Evolutionary conservation across 2,329 filamentous ascomycete species (phyloP).

Genomic region (Nigrospora sphaerica): DNA sequence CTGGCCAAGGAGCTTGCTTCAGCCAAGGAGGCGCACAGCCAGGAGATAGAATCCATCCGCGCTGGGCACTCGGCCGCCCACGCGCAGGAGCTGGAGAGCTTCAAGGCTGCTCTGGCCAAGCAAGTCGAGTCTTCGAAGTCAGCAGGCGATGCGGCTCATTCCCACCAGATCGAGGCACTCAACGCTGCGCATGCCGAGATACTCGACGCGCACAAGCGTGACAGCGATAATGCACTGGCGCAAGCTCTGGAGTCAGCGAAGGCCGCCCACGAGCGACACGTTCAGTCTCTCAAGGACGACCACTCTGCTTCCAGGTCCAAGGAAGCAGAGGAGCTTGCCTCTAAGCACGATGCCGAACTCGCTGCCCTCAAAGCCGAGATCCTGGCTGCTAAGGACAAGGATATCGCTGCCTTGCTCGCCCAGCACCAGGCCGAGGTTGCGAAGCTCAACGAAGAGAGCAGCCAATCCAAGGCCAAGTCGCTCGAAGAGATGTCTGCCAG

Average conservation of each 20-base stretch:
- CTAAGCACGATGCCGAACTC: constrained; percentile 3
- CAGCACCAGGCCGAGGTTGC: constrained; percentile 20
- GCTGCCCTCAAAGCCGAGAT: constrained; percentile 9
- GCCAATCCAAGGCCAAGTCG: constrained; percentile 14
- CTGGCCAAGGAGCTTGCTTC: constrained; percentile 17
- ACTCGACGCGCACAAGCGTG: constrained; percentile 22
- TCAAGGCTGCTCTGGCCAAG: constrained; percentile 21
- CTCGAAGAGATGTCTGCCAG: constrained; percentile 2
- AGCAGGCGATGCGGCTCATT: constrained; percentile 9
- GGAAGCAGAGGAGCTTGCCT: constrained; percentile 1
- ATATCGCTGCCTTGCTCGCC: constrained; percentile 21
- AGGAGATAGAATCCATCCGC: constrained; percentile 19
- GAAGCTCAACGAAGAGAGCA: constrained; percentile 20
- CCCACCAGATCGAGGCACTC: constrained; percentile 7
- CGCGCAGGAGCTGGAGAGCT: constrained; percentile 20
- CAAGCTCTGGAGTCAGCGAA: constrained; percentile 7
- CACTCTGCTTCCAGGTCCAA: constrained; percentile 3
- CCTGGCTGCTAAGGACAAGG: constrained; percentile 3
- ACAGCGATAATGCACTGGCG: constrained; percentile 8
- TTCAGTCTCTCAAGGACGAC: constrained; percentile 3
- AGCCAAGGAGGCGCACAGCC: constrained; percentile 17
- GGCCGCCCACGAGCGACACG: constrained; percentile 2
- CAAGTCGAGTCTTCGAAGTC: constrained; percentile 22
- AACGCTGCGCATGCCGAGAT: constrained; percentile 20
- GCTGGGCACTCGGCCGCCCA: constrained; percentile 19